A percentile compares a stretch with the other conserved stretches of the same genome.
These are phyloP conservation scores for Penicillium italicum DNA, from an alignment of 2,329 filamentous ascomycete genomes.

Conservation along the genomic window DNA sequence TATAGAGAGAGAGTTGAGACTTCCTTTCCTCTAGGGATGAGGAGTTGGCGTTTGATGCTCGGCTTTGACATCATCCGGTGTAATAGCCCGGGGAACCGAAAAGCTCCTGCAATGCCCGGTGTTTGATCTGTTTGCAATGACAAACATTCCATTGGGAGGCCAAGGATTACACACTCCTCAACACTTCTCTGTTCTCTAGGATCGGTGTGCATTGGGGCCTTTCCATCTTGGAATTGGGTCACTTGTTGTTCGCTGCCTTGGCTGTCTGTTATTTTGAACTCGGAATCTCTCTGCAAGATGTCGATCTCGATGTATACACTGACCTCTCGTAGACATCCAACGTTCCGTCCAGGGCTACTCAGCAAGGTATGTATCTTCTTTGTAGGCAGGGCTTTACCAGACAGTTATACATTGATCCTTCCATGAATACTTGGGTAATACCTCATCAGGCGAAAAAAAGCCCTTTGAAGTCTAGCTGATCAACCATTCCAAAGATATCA, in stretches of 20 bases:
- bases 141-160: slow-evolving; percentile 10
- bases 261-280: too few relatives aligned
- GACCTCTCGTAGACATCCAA: neutral
- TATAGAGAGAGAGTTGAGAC: neutral
- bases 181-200: neutral
- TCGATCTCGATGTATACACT: neutral
- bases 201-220: neutral
- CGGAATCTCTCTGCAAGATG: neutral
- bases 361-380: neutral
- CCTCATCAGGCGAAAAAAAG: neutral
- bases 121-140: slow-evolving; percentile 40
- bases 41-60: slow-evolving; percentile 20
- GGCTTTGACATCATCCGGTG: slow-evolving; percentile 40
- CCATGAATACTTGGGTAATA: neutral
- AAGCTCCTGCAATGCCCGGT: slow-evolving; percentile 21
- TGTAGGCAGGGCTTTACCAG: neutral
- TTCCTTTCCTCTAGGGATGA: slow-evolving; percentile 2
- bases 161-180: slow-evolving; percentile 14
- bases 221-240: neutral
- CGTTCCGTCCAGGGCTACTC: neutral
- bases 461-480: too few relatives aligned
- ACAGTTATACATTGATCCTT: neutral
- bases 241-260: neutral
- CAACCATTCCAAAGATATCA: neutral
- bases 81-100: slow-evolving; percentile 17